Percentiles rank a stretch among this genome's conserved stretches.
phyloP scores from a whole-genome alignment of 78 protist genomes.

The Dictyostelium brefeldianum region DNA sequence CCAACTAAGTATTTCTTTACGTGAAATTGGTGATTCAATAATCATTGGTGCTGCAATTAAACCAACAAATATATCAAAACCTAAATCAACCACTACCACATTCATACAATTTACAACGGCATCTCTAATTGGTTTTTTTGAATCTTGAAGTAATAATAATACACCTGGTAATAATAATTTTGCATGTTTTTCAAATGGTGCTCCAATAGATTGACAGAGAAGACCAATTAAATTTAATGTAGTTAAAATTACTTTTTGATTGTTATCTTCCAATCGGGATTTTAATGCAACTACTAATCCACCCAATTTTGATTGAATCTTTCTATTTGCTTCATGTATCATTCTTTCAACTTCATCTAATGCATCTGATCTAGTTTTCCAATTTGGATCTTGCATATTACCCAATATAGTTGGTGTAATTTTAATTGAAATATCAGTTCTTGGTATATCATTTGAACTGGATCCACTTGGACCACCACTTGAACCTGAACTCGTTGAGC shows the following conservation, averaged over 20 bases:
- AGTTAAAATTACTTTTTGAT: conserved; percentile 59
- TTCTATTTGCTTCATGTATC: conserved; percentile 66
- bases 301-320: conserved; percentile 73
- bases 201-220: conserved; percentile 28
- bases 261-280: conserved; percentile 38
- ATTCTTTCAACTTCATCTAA: conserved; percentile 63
- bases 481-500: conserved; percentile 4
- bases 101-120: conserved; percentile 29
- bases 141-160: conserved; percentile 14
- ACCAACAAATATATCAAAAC: conserved; percentile 43
- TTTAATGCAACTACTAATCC: conserved; percentile 20
- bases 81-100: conserved; percentile 14
- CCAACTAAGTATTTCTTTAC: conserved; percentile 57
- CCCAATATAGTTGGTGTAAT: neutral
- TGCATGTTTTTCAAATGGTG: conserved; percentile 64
- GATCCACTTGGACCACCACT: no score
- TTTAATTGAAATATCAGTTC: conserved; percentile 60
- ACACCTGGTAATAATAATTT: conserved; percentile 29
- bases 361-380: conserved; percentile 75
- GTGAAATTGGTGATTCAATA: conserved; percentile 12
- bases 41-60: conserved; percentile 19
- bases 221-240: conserved; percentile 46
- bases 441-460: conserved; percentile 25
- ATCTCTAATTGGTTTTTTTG: conserved; percentile 66
- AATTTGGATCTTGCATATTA: conserved; percentile 42